Evolutionary conservation across 495 filamentous ascomycete genomes (phyloP).

Genomic region (Penicillium lagena): DNA sequence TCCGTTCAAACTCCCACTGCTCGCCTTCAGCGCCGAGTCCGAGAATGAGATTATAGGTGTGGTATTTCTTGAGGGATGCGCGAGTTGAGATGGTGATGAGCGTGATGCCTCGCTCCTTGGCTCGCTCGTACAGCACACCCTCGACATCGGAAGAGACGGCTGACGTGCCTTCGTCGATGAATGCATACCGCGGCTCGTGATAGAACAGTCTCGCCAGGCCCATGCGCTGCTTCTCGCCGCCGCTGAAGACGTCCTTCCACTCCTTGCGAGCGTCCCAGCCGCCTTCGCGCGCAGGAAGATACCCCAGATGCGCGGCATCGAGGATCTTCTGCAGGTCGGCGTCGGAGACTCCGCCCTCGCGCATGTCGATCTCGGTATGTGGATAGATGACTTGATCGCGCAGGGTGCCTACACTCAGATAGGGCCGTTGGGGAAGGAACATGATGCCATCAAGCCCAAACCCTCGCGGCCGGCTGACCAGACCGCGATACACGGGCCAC

Average conservation of each 20-base stretch:
- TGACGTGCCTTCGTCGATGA: conserved; percentile 92
- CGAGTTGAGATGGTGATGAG: conserved; percentile 92
- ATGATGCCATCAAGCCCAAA: conserved; percentile 88
- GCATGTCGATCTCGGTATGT: conserved; percentile 91
- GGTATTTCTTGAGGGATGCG: conserved; percentile 89
- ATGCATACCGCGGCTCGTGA: conserved; percentile 88
- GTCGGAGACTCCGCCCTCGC: conserved; percentile 68
- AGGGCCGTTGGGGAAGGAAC: conserved; percentile 94
- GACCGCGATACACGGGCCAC: conserved; percentile 91
- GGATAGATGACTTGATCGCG: conserved; percentile 98
- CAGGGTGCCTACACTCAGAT: conserved; percentile 89
- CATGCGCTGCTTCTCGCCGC: conserved; percentile 97
- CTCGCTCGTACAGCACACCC: conserved; percentile 83
- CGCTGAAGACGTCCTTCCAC: conserved; percentile 95
- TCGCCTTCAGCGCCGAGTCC: conserved; percentile 58
- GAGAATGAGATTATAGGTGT: conserved; percentile 81
- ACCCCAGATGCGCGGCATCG: conserved; percentile 77
- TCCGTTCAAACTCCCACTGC: conserved; percentile 84
- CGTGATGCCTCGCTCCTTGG: conserved; percentile 88
- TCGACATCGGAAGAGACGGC: conserved; percentile 94
- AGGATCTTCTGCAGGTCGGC: conserved; percentile 66
- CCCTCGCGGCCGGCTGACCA: conserved; percentile 77
- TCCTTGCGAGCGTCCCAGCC: conserved; percentile 96
- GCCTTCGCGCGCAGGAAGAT: conserved; percentile 85
- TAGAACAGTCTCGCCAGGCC: conserved; percentile 86